Conservation (phyloP, 495 filamentous ascomycete species). For the Annulohypoxylon maeteangense region DNA sequence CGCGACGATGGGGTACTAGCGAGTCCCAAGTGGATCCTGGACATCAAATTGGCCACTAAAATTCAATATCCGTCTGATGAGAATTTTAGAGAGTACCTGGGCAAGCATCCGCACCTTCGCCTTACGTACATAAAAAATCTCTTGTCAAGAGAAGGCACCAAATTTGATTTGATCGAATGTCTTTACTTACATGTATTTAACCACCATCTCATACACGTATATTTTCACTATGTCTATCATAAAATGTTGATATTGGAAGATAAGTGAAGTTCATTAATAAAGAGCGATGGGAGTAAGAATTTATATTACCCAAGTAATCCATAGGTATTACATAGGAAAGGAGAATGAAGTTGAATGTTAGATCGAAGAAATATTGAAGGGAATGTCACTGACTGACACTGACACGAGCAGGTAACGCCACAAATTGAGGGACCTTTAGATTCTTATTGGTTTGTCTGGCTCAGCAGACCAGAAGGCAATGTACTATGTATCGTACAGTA, state of each 20-base stretch:
- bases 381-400: neutral
- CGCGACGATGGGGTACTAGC: constrained; percentile 33
- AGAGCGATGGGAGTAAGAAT: neutral
- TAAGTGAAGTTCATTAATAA: too few relatives aligned
- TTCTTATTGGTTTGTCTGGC: neutral
- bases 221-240: too few relatives aligned
- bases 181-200: neutral
- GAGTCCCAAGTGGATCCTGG: constrained; percentile 24
- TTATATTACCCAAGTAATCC: neutral
- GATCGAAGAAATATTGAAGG: neutral
- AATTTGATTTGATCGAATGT: neutral
- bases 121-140: constrained; percentile 13
- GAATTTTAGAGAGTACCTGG: constrained; percentile 21
- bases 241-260: too few relatives aligned
- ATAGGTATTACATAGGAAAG: neutral
- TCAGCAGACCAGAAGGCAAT: constrained; percentile 10
- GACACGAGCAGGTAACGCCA: neutral
- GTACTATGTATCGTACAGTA: neutral
- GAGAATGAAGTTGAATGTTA: neutral
- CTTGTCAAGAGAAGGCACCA: neutral
- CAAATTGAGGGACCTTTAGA: neutral
- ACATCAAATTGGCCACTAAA: constrained; percentile 38
- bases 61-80: constrained; percentile 9
- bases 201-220: too few relatives aligned
- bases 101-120: neutral